These are phyloP conservation scores for Aspergillus sp. DNA, from an alignment of 2,329 filamentous ascomycete genomes.

Conservation along the genomic window DNA sequence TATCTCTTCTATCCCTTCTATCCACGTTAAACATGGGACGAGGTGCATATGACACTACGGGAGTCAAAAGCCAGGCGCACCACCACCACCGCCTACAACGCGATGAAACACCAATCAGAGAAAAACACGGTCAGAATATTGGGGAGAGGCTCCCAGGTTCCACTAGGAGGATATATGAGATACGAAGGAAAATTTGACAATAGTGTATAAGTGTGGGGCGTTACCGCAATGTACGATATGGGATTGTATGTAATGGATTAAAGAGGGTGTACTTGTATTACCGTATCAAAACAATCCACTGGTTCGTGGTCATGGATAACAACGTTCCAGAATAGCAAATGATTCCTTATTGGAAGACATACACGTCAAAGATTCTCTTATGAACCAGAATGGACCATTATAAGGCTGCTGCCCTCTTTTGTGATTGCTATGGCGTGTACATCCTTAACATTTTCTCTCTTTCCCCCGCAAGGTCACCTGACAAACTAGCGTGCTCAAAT, in stretches of 20 bases:
- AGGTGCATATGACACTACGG: constrained; percentile 4
- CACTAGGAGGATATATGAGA: no score
- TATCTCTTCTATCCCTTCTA: neutral
- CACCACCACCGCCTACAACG: neutral
- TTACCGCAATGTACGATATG: no score
- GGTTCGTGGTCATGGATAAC: neutral
- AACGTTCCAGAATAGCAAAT: neutral
- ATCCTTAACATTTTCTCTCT: neutral
- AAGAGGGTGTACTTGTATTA: neutral
- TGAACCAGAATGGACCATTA: neutral
- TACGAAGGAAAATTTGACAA: no score
- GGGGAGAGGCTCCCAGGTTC: no score
- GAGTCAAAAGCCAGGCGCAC: constrained; percentile 4
- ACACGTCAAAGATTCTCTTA: neutral
- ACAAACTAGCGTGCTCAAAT: neutral
- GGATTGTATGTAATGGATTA: neutral
- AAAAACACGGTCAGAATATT: no score
- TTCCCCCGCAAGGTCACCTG: neutral
- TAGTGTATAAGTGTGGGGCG: neutral
- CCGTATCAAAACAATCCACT: neutral
- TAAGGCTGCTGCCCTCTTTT: neutral
- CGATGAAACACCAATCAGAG: neutral
- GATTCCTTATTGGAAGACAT: neutral
- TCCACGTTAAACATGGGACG: neutral
- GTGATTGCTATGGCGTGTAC: neutral